Evolutionary conservation across 208 protist species (phyloP), one percentile per base, ranked within the genome.

Genomic region (Leishmania tarentolae): DNA sequence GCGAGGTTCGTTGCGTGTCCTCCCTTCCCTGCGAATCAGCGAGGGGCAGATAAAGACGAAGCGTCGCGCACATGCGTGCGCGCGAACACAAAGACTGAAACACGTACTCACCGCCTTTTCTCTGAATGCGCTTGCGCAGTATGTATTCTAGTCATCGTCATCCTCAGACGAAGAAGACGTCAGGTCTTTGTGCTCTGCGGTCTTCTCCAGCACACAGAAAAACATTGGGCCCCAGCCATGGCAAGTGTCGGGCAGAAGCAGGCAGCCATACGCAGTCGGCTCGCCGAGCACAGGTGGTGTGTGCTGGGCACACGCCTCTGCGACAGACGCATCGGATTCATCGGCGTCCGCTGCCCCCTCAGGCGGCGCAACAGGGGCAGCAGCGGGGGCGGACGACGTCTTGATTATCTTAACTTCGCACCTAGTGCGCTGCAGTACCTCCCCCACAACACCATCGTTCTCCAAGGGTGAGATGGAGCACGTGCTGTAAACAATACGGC

Each of bases 401-500:
- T 46, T 70, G 42, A 91, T 83, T 24, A 95, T 76, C 56, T 86
- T 81, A 68, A 95, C 87, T 19, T 87, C 82, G 65, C 91, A 94
- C 17, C 92, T 87, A 21, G 92, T 94, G 15, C 88, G 75, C 42
- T 80, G 85, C 83, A 96, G 85, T 31, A 76, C 92, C 76, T 93
- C 85, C 19, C 71, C 84, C 35, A 98, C 90, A 56, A 98, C 92
- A 31, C 84, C 89, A 66, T 98, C 96, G 81, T 98, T 98, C 79
- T 98, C 96, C 28, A 93, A 40, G 0, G 93, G 91, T 8, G 88
- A 96, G 68, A 99, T 90, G 35, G 94, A 96, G 84, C 94, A 98
- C 13, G 97, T 99, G 82, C 90, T 97, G 90, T 98, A 99, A 40
- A 99, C 95, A 24, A 98, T 83, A 46, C 88, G 85, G 46, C 96